A percentile compares a stretch with the other conserved stretches of the same genome.
phyloP scores from a whole-genome alignment of 2,329 filamentous ascomycete genomes.

The Fusarium gaditjirri region DNA sequence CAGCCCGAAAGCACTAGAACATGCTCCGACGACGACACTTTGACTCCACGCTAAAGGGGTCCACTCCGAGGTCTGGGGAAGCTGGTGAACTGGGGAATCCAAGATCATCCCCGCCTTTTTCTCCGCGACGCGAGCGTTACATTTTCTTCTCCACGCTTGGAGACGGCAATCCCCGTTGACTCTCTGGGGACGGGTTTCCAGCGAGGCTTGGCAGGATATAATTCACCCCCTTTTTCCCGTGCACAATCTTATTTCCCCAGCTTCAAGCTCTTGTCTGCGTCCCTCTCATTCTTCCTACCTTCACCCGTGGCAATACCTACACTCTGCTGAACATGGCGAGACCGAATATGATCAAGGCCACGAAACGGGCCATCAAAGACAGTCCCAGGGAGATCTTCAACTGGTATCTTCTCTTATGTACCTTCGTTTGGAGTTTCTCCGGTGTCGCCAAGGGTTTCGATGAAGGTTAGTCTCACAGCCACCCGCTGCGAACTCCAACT shows the following conservation, averaged over 20 bases:
- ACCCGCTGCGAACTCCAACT: not conserved
- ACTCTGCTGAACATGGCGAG: conserved; percentile 18
- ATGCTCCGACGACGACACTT: not conserved
- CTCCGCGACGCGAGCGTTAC: not conserved
- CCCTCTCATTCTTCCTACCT: not conserved
- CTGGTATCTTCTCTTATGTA: conserved; percentile 43
- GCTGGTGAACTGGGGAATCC: not conserved
- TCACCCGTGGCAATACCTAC: not conserved
- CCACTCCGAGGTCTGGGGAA: not conserved
- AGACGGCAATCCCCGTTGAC: not conserved
- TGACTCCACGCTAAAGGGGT: not conserved
- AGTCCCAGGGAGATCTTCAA: conserved; percentile 46
- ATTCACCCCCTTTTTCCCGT: not conserved
- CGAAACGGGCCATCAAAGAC: conserved; percentile 40
- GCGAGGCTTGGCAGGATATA: not conserved
- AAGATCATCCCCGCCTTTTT: conserved; percentile 2
- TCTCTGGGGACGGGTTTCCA: not conserved
- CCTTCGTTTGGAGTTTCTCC: conserved; percentile 44
- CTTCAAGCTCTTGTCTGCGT: not conserved
- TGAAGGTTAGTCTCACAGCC: conserved; percentile 32
- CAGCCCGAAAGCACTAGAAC: conserved; percentile 11
- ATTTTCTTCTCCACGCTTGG: not conserved
- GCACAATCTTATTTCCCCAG: not conserved
- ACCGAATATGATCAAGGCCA: conserved; percentile 43
- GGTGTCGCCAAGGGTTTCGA: conserved; percentile 48